Base-by-base conservation (phyloP, 2,329 filamentous ascomycete species). In the Aschersonia sp. region DNA sequence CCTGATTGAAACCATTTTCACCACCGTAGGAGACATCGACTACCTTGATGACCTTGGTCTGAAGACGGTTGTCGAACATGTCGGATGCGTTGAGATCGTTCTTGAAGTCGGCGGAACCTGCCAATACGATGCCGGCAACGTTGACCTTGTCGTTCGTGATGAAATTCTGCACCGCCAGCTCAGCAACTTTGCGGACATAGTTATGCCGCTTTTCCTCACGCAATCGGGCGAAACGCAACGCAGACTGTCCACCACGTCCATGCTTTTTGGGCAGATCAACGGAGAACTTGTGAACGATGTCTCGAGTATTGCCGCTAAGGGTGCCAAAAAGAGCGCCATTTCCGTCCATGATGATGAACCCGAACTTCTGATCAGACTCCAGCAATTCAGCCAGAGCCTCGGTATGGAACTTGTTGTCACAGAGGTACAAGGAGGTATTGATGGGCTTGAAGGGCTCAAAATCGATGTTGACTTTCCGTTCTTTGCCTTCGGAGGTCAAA, bases 371-470 rank as follows among this genome's bases (percentile, higher is more conserved):
- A 66, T 98, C 92, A 14, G 90, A 95, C 71, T 98, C 92, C 55
- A 98, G 83, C 60, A 98, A 79, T 72, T 98, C 92, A 55, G 89
- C 92, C 55, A 98, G 73, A 14, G 92, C 90, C 69, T 98, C 92
- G 49, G 92, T 98, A 66, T 98, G 92, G 70, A 98, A 98, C 65
- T 98, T 98, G 77, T 98, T 98, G 80, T 98, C 92, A 72, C 92
- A 98, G 51, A 98, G 86, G 67, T 98, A 98, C 44, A 98, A 79
- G 43, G 94, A 98, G 37, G 92, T 98, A 70, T 98, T 98, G 80
- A 98, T 98, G 51, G 92, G 92, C 77, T 98, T 98, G 78, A 98
- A 98, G 32, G 92, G 92, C 71, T 98, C 92, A 66, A 98, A 98
- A 65, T 98, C 94, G 66, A 98, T 98, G 70, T 98, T 98, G 74